phyloP scores from a whole-genome alignment of 169 alveolate species.

The Toxoplasma gondii region DNA sequence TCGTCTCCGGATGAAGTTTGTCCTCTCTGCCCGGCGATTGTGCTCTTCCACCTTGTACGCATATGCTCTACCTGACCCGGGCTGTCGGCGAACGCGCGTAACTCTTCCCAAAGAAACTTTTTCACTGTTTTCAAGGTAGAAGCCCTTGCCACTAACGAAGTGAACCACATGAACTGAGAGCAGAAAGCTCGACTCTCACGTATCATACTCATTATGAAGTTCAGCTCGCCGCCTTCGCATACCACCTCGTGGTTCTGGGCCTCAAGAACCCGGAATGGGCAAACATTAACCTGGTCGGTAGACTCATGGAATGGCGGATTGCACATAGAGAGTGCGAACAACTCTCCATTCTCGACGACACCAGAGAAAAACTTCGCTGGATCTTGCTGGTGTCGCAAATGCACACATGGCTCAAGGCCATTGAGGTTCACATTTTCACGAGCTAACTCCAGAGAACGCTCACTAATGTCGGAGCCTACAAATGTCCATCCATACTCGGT shows the following conservation, averaged over 20 bases:
- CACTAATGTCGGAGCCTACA: slow-evolving; percentile 74
- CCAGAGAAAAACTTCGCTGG: slow-evolving; percentile 54
- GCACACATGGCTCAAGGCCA: slow-evolving; percentile 42
- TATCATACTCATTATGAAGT: slow-evolving; percentile 65
- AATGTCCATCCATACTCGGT: slow-evolving; percentile 72
- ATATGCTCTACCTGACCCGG: neutral
- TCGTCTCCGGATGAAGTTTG: neutral
- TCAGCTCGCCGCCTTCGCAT: slow-evolving; percentile 74
- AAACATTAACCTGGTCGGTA: slow-evolving; percentile 23
- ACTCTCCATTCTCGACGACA: slow-evolving; percentile 34
- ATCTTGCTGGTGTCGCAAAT: slow-evolving; percentile 62
- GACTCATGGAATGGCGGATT: slow-evolving; percentile 75
- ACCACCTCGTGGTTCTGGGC: slow-evolving; percentile 66
- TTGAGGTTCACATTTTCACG: slow-evolving; percentile 56
- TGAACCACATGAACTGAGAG: slow-evolving; percentile 71
- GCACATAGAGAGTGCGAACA: slow-evolving; percentile 70
- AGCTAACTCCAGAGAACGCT: slow-evolving; percentile 65
- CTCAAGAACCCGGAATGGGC: slow-evolving; percentile 63
- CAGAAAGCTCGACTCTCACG: slow-evolving; percentile 62
- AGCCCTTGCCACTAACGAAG: slow-evolving; percentile 72
- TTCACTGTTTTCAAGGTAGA: slow-evolving; percentile 47
- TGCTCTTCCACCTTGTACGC: neutral
- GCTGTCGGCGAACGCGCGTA: slow-evolving; percentile 30
- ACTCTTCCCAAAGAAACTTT: slow-evolving; percentile 47
- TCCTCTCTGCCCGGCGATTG: neutral